A percentile compares a stretch with the other conserved stretches of the same genome.
These are phyloP conservation scores for Xylariaceae sp. DNA, from an alignment of 2,329 filamentous ascomycete species.

Conservation along the genomic window DNA sequence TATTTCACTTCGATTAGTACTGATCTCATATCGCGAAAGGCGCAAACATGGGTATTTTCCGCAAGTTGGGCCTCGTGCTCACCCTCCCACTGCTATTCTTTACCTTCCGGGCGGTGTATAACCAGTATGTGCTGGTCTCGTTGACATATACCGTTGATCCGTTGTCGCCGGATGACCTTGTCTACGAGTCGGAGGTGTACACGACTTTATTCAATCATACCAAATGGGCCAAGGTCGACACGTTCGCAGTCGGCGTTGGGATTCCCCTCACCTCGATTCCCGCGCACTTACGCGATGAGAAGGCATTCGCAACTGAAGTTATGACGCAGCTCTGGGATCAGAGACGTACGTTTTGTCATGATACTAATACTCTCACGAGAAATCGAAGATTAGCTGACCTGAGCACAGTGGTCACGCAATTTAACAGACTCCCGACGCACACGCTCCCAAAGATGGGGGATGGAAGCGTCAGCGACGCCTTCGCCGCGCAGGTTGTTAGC, in stretches of 20 bases:
- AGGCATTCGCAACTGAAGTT: conserved; percentile 18
- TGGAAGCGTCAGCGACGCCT: conserved; percentile 12
- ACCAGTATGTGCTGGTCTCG: conserved; percentile 17
- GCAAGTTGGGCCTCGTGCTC: conserved; percentile 18
- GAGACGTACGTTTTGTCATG: conserved; percentile 13
- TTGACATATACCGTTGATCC: conserved; percentile 20
- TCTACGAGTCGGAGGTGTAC: conserved; percentile 22
- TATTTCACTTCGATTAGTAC: neutral
- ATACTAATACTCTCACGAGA: neutral
- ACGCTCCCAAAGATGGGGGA: conserved; percentile 17
- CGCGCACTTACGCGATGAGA: conserved; percentile 10
- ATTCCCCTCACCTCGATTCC: conserved; percentile 12
- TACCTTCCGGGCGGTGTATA: conserved; percentile 11
- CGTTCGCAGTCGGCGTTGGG: conserved; percentile 18
- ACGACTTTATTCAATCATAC: conserved; percentile 18
- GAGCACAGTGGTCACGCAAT: conserved; percentile 18
- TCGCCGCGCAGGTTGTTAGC: conserved; percentile 20
- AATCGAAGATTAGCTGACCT: conserved; percentile 1
- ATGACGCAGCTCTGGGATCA: conserved; percentile 22
- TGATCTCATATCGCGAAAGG: neutral
- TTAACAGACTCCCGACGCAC: conserved; percentile 5
- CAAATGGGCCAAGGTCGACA: conserved; percentile 20
- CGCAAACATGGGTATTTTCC: conserved; percentile 17
- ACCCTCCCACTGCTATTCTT: conserved; percentile 12
- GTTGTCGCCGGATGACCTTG: conserved; percentile 16